phyloP scores from a whole-genome alignment of 23 red algal genomes.

The Agarophyton chilense region DNA sequence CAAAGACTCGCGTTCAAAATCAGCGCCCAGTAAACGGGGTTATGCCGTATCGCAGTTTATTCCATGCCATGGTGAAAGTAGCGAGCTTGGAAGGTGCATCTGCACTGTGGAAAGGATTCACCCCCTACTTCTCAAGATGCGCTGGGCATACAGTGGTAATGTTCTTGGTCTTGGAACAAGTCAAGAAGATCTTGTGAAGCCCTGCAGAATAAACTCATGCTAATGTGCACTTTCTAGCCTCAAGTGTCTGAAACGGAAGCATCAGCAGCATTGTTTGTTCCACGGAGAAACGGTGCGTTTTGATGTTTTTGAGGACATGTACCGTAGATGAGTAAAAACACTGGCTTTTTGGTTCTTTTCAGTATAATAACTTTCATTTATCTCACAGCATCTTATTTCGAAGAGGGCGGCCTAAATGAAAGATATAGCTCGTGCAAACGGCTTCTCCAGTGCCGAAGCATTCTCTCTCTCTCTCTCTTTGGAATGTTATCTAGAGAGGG shows the following conservation, averaged over 20 bases:
- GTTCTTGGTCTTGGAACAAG: slow-evolving; percentile 91
- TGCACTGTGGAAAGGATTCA: slow-evolving; percentile 85
- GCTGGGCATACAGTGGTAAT: slow-evolving; percentile 87
- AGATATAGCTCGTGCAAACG: too few species aligned
- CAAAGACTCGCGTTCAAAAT: slow-evolving; percentile 90
- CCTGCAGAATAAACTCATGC: neutral
- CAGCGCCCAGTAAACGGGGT: slow-evolving; percentile 40
- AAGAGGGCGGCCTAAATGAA: too few species aligned
- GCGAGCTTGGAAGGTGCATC: slow-evolving; percentile 70
- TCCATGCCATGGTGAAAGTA: slow-evolving; percentile 75
- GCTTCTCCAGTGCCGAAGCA: too few species aligned
- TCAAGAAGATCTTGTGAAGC: slow-evolving; percentile 66
- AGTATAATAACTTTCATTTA: too few species aligned
- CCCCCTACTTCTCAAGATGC: slow-evolving; percentile 83
- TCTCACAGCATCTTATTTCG: too few species aligned
- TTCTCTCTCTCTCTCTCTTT: too few species aligned
- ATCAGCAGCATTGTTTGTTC: too few species aligned
- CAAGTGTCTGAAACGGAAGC: neutral
- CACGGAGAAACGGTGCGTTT: too few species aligned
- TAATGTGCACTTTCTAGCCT: neutral
- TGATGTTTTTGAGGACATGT: too few species aligned
- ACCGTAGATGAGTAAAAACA: too few species aligned
- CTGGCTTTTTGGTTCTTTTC: too few species aligned
- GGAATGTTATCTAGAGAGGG: too few species aligned
- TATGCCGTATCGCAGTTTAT: slow-evolving; percentile 46